phyloP scores from a whole-genome alignment of 305 asterid species.

The Fraxinus nigra region DNA sequence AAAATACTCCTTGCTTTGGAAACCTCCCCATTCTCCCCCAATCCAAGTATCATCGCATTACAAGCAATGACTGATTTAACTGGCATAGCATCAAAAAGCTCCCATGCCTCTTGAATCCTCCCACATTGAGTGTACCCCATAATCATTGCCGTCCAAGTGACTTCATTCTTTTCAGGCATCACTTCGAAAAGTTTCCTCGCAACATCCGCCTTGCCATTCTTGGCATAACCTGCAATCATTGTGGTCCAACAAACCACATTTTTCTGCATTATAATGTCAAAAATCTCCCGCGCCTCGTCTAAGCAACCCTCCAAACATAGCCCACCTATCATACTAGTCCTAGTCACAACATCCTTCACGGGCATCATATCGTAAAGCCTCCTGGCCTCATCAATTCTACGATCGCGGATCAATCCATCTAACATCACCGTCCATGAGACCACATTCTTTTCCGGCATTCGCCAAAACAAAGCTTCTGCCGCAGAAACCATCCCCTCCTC shows the following conservation, averaged over 20 bases:
- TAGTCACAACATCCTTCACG: constrained; percentile 50
- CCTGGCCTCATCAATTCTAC: constrained; percentile 49
- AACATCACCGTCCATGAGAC: constrained; percentile 68
- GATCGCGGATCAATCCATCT: constrained; percentile 51
- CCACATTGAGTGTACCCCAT: constrained; percentile 64
- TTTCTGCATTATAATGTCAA: constrained; percentile 43
- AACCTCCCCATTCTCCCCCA: constrained; percentile 54
- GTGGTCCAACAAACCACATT: constrained; percentile 71
- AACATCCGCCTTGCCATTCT: constrained; percentile 56
- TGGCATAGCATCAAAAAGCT: constrained; percentile 57
- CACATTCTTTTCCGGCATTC: constrained; percentile 65
- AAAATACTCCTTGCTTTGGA: constrained; percentile 48
- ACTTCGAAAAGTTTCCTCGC: constrained; percentile 71
- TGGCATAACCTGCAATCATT: constrained; percentile 59
- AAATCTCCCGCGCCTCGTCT: constrained; percentile 58
- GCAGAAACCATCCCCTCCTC: constrained; percentile 51
- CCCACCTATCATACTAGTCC: constrained; percentile 66
- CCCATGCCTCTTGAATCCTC: constrained; percentile 57
- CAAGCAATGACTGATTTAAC: constrained; percentile 46
- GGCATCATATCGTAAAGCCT: constrained; percentile 51
- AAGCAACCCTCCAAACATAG: constrained; percentile 54
- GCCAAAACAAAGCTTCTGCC: constrained; percentile 55
- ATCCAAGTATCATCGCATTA: constrained; percentile 54
- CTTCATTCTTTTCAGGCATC: constrained; percentile 70
- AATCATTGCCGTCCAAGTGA: constrained; percentile 71